phyloP scores from a whole-genome alignment of 495 filamentous ascomycete genomes.

The Arthonia radiata region DNA sequence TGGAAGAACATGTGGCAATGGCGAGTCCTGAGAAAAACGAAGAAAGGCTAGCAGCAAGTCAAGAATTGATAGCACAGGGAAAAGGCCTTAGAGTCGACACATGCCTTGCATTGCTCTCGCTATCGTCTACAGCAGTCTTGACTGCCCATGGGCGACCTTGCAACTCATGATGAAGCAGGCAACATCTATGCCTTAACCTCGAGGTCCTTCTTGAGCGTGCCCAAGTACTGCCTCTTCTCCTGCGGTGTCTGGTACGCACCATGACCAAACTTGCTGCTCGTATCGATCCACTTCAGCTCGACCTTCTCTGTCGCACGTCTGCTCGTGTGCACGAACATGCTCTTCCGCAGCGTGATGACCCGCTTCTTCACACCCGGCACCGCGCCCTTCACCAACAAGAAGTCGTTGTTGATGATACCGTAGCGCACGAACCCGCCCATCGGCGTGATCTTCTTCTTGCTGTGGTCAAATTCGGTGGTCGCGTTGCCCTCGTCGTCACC shows the following conservation, averaged over 20 bases:
- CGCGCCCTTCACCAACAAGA: conserved; percentile 91
- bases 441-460: conserved; percentile 99
- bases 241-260: conserved; percentile 95
- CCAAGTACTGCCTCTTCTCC: conserved; percentile 88
- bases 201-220: conserved; percentile 98
- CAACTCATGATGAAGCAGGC: no score
- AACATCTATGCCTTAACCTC: conserved; percentile 44
- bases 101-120: no score
- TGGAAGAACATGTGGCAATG: no score
- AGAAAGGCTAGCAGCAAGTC: no score
- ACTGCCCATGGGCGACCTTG: no score
- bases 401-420: conserved; percentile 99
- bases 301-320: conserved; percentile 93
- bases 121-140: no score
- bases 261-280: conserved; percentile 98
- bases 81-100: no score
- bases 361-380: conserved; percentile 98
- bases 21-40: no score
- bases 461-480: conserved; percentile 82
- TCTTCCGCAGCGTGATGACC: conserved; percentile 96
- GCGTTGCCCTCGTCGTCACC: conserved; percentile 70
- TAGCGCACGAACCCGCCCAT: conserved; percentile 98
- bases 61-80: no score
- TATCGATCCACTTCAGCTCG: conserved; percentile 99
- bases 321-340: conserved; percentile 93